phyloP scores from a whole-genome alignment of 2,329 filamentous ascomycete species.

The Eurotiales sp. region DNA sequence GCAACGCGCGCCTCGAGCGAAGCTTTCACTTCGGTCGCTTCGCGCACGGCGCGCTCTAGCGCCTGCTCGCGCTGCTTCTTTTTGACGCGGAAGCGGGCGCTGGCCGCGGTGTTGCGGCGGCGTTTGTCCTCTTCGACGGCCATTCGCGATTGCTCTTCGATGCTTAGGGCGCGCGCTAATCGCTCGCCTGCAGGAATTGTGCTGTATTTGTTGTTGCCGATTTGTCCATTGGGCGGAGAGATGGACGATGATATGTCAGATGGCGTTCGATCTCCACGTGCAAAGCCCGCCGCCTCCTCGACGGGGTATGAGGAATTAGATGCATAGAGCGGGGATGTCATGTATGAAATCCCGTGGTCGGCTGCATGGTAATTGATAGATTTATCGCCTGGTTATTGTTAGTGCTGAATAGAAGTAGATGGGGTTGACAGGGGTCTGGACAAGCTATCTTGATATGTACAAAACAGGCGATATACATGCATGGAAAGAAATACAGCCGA shows the following conservation, averaged over 20 bases:
- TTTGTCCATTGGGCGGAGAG: slow-evolving; percentile 37
- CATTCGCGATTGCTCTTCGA: slow-evolving; percentile 50
- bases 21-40: slow-evolving; percentile 74
- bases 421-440: too few relatives aligned
- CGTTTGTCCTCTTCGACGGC: slow-evolving; percentile 92
- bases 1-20: slow-evolving; percentile 70
- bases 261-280: slow-evolving; percentile 34
- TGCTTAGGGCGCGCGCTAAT: slow-evolving; percentile 48
- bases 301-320: slow-evolving; percentile 32
- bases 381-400: slow-evolving; percentile 31
- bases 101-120: slow-evolving; percentile 82
- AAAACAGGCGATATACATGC: neutral
- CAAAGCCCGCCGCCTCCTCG: slow-evolving; percentile 21
- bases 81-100: slow-evolving; percentile 88
- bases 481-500: neutral
- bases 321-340: slow-evolving; percentile 35
- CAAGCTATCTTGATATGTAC: too few relatives aligned
- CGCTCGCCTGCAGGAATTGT: slow-evolving; percentile 36
- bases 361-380: slow-evolving; percentile 35
- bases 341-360: slow-evolving; percentile 38
- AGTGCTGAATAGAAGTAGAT: too few relatives aligned
- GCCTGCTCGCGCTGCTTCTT: slow-evolving; percentile 93
- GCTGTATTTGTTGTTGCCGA: slow-evolving; percentile 40
- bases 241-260: slow-evolving; percentile 42
- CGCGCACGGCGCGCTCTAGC: slow-evolving; percentile 75